Base-by-base conservation (phyloP, 2,329 filamentous ascomycete species). In the Rhynchosporium secalis region DNA sequence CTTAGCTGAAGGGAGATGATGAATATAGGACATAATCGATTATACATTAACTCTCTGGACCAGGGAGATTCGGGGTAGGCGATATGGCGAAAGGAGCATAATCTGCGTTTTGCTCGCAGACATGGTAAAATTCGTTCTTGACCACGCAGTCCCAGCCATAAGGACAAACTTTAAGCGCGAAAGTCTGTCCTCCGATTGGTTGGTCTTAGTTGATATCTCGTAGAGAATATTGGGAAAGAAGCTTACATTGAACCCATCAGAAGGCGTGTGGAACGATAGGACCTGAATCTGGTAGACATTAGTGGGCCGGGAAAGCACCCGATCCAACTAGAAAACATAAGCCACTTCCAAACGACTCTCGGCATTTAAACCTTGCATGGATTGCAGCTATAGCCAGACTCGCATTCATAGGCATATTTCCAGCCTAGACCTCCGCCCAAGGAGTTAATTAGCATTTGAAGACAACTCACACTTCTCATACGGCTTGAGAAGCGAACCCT, bases 1-100 rank as follows among this genome's bases (percentile, higher is more conserved):
- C 2, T 52, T n/a, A 52, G 49, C n/a, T 5, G 9, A 10, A 12
- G 5, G 12, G 2, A 7, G 20, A 10, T 3, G 20, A 20, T 33
- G n/a, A 40, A 8, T 12, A 12, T 40, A 12, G 7, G 3, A 28
- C 7, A 12, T 10, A 36, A 36, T 36, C 1, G 3, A 2, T 9
- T 33, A 26, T 52, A 52, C 49, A 52, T 9, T 40, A 52, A 20
- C 49, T 52, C 3, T 33, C 49, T 26, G 49, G 49, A 1, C 29
- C 49, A 3, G 49, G n/a, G 33, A 52, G 49, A 26, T 52, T 40
- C n/a, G 49, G 49, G 1, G 49, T 52, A 26, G 49, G 49, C 38
- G 49, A 52, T 3, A 52, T 3, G 3, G 33, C 8, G 12, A 33
- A 9, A 10, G 4, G 8, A 33, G 33, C 38, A 15, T 52, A 36